Conservation (phyloP, 371 early-diverging fungal genomes). For the Apophysomyces sp. region DNA sequence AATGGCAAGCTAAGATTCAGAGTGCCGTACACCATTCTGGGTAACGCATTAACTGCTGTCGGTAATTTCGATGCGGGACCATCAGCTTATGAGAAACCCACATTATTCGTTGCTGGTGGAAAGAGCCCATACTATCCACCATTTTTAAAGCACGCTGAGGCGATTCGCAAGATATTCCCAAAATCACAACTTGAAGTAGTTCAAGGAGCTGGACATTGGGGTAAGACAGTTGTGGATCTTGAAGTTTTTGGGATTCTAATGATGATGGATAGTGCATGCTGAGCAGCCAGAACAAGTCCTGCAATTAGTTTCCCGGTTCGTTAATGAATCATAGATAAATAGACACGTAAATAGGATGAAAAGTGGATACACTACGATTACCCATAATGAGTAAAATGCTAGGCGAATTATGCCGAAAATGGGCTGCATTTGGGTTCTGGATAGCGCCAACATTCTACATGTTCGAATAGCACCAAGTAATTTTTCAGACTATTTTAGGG, state of each 20-base stretch:
- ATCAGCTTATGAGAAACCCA: constrained; percentile 50
- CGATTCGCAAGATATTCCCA: constrained; percentile 67
- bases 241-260: background rate
- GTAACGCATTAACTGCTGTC: constrained; percentile 52
- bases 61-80: constrained; percentile 36
- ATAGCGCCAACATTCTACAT: too few relatives aligned
- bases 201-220: constrained; percentile 85
- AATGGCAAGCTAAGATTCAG: constrained; percentile 60
- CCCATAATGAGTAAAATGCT: too few relatives aligned
- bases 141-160: constrained; percentile 29
- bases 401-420: too few relatives aligned
- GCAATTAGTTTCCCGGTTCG: constrained; percentile 49
- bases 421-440: too few relatives aligned
- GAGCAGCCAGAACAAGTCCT: constrained; percentile 74
- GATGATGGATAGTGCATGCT: constrained; percentile 65
- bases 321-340: constrained; percentile 8
- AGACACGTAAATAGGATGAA: background rate
- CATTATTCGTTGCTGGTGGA: constrained; percentile 82
- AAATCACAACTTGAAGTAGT: constrained; percentile 58
- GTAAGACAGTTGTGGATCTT: constrained; percentile 42
- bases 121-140: constrained; percentile 66
- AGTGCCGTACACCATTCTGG: constrained; percentile 71
- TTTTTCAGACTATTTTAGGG: too few relatives aligned
- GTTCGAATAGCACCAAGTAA: too few relatives aligned
- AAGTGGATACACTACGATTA: too few relatives aligned